Evolutionary conservation across 345 rosid species (phyloP).

Genomic region (Geranium rotundifolium): DNA sequence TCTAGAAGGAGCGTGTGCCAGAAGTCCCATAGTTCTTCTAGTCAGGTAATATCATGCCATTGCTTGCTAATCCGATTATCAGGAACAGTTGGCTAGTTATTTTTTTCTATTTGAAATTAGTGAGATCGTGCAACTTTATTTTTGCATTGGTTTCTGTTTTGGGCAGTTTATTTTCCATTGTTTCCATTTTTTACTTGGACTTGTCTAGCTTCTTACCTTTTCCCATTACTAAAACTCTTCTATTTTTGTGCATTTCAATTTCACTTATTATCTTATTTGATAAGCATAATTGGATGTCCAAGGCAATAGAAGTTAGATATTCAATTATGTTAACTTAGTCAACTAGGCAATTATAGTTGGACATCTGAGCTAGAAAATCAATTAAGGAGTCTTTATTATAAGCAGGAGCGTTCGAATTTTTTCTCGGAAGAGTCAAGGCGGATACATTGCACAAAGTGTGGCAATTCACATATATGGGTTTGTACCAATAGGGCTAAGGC

Average conservation of each 20-base stretch:
- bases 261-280: too few species aligned
- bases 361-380: neutral
- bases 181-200: too few species aligned
- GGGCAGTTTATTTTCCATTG: too few species aligned
- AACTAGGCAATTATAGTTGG: too few species aligned
- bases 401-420: conserved; percentile 52
- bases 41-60: conserved; percentile 37
- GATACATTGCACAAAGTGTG: conserved; percentile 92
- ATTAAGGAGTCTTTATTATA: neutral
- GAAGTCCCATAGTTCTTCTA: conserved; percentile 37
- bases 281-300: neutral
- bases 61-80: neutral
- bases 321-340: too few species aligned
- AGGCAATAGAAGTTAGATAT: too few species aligned
- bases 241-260: too few species aligned
- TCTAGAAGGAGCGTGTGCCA: conserved; percentile 63
- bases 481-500: conserved; percentile 77
- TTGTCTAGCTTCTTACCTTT: too few species aligned
- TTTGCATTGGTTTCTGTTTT: too few species aligned
- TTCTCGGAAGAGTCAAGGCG: conserved; percentile 87
- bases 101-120: neutral
- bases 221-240: too few species aligned
- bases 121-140: neutral
- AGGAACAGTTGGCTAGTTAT: neutral
- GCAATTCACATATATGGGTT: conserved; percentile 86